Base-by-base conservation (phyloP, 108 stramenopile genomes). In the Cyclotella sp. region DNA sequence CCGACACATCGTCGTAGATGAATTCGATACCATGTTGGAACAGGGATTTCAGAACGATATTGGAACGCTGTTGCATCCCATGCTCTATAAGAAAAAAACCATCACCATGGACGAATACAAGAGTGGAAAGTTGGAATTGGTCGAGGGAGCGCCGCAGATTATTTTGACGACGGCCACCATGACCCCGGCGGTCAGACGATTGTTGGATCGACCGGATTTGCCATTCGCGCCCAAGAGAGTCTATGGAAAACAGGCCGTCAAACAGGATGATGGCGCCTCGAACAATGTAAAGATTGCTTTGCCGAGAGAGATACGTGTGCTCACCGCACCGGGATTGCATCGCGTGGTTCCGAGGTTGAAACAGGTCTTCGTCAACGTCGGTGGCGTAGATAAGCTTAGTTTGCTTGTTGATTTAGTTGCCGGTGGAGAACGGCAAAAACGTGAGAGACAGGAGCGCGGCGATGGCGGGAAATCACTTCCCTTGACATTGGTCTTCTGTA, bases 11-110 rank as follows among this genome's bases (percentile, higher is more conserved):
- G 94, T 99, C 22, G 72, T 99, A 61, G 98, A 99, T 86, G 98
- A 99, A 91, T 93, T 98, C 83, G 98, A 99, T 88, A 99, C 98
- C 58, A 97, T 99, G 96, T 81, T 98, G 40, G 97, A 96, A 68
- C 96, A 98, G 73, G 98, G 98, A 19, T 99, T 99, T 78, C 92
- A 93, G 57, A 75, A 77, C 26, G 98, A 99, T 70, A 82, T 99
- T 59, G 89, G 89, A 30, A 81, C 86, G 52, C 54, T 98, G 15
- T 47, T 96, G 34, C 84, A 92, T 79, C 94, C 95, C 13, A 78
- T 97, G 49, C 73, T 97, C 53, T 96, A 91, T 55, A 77, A 79
- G 55, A 86, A 84, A 55, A 84, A 84, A 57, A 52, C 55, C 6
- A 70, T 78, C 11, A 69, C 73, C 16, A 54, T 65, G 22, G 84